These are phyloP conservation scores for Penicillium sp. DNA, from an alignment of 2,329 filamentous ascomycete species.

Conservation along the genomic window DNA sequence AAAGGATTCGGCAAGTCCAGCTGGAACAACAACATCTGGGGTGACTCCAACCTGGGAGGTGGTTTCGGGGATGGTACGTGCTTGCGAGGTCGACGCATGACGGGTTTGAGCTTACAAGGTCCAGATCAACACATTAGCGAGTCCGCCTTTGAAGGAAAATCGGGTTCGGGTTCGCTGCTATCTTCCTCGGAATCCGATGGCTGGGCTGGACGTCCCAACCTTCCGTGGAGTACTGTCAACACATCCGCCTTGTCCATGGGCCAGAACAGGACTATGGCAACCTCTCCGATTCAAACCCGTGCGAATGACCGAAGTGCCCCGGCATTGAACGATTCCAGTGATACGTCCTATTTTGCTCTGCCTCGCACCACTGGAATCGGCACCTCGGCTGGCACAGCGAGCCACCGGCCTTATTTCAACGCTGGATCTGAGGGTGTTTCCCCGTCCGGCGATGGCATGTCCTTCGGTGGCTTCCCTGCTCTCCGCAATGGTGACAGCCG, in stretches of 20 bases:
- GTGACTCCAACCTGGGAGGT: slow-evolving; percentile 45
- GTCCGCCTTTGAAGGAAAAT: slow-evolving; percentile 53
- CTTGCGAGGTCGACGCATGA: slow-evolving; percentile 17
- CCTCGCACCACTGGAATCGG: slow-evolving; percentile 47
- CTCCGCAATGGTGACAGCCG: slow-evolving; percentile 36
- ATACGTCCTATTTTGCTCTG: slow-evolving; percentile 48
- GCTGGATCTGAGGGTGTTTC: slow-evolving; percentile 33
- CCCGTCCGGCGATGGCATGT: slow-evolving; percentile 33
- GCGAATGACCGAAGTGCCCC: slow-evolving; percentile 45
- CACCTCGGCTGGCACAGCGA: slow-evolving; percentile 17
- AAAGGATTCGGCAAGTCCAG: slow-evolving; percentile 46
- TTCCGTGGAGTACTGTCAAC: slow-evolving; percentile 60
- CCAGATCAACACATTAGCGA: slow-evolving; percentile 31
- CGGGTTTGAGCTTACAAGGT: slow-evolving; percentile 5
- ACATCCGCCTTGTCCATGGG: slow-evolving; percentile 47
- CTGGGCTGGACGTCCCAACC: slow-evolving; percentile 54
- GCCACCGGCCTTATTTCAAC: slow-evolving; percentile 36
- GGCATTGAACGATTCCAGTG: slow-evolving; percentile 45
- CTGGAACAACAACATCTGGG: slow-evolving; percentile 55
- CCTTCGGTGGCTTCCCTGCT: slow-evolving; percentile 30
- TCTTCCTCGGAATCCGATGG: slow-evolving; percentile 67
- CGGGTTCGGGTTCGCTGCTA: slow-evolving; percentile 68
- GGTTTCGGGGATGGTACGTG: slow-evolving; percentile 45
- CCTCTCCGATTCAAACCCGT: slow-evolving; percentile 59
- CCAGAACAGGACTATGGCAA: slow-evolving; percentile 47